Conservation (phyloP, 768 basidiomycete genomes). For the Suillus clintonianus region DNA sequence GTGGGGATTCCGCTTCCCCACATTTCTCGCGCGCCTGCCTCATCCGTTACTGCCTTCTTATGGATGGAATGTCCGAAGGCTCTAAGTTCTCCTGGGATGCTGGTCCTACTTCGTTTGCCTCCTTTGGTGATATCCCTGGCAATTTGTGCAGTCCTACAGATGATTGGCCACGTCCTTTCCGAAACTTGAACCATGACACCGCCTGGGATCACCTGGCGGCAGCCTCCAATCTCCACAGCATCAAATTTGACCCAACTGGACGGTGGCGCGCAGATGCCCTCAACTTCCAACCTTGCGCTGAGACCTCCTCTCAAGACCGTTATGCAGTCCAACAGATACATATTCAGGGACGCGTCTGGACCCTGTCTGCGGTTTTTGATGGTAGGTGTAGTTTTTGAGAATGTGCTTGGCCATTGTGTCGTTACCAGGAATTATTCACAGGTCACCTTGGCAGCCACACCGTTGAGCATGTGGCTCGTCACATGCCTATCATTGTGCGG, state of each 20-base stretch:
- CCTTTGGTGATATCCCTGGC: conserved; percentile 63
- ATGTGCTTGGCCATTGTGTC: conserved; percentile 7
- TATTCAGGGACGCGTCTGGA: conserved; percentile 58
- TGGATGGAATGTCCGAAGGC: conserved; percentile 18
- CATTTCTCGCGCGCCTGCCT: conserved; percentile 4
- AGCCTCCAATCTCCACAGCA: conserved; percentile 53
- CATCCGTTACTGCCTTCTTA: conserved; percentile 8
- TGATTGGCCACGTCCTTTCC: conserved; percentile 64
- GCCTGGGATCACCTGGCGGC: conserved; percentile 54
- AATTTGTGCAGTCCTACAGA: conserved; percentile 64
- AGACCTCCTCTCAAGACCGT: conserved; percentile 60
- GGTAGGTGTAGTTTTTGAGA: conserved; percentile 39
- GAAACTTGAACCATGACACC: conserved; percentile 49
- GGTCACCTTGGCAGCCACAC: conserved; percentile 73
- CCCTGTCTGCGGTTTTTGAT: conserved; percentile 72
- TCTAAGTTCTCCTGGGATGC: conserved; percentile 14
- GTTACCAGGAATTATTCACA: conserved; percentile 20
- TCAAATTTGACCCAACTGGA: conserved; percentile 36
- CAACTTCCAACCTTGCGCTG: conserved; percentile 67
- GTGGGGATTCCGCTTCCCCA: conserved; percentile 9
- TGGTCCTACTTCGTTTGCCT: conserved; percentile 41
- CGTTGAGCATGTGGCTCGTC: conserved; percentile 66
- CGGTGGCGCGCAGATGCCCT: conserved; percentile 55
- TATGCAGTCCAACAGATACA: conserved; percentile 60
- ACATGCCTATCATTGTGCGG: conserved; percentile 66